Evolutionary conservation across 139 green algal genomes (phyloP).

Genomic region (Yamagishiella unicocca): DNA sequence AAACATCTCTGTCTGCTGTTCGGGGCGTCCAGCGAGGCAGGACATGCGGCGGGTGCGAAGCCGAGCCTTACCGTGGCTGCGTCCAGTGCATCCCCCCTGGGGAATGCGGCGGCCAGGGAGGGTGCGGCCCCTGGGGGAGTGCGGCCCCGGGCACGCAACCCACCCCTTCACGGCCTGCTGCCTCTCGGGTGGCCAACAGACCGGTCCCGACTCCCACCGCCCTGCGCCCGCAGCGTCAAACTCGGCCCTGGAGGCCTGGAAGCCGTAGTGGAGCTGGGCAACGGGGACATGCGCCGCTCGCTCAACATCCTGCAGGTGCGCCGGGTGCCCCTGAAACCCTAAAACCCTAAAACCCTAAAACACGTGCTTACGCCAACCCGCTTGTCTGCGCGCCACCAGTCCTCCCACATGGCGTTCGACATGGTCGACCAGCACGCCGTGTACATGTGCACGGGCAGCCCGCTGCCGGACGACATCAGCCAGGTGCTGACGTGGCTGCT

Average conservation of each 20-base stretch:
- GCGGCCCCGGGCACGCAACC: too few relatives aligned
- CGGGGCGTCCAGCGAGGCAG: too few relatives aligned
- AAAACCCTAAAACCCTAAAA: too few relatives aligned
- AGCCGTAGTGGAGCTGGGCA: slow-evolving; percentile 85
- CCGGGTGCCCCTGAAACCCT: too few relatives aligned
- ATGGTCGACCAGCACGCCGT: slow-evolving; percentile 81
- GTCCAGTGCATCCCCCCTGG: too few relatives aligned
- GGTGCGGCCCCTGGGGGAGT: too few relatives aligned
- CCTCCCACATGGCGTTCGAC: slow-evolving; percentile 81
- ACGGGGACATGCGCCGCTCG: slow-evolving; percentile 94
- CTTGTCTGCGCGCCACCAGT: slow-evolving; percentile 62
- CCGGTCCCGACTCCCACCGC: neutral
- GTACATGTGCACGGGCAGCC: slow-evolving; percentile 95
- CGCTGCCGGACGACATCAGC: slow-evolving; percentile 90
- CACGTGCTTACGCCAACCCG: too few relatives aligned
- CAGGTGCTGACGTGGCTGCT: slow-evolving; percentile 81
- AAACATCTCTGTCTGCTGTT: too few relatives aligned
- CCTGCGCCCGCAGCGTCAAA: slow-evolving; percentile 58
- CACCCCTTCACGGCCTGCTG: neutral
- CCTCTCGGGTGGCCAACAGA: too few relatives aligned
- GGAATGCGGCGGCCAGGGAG: too few relatives aligned
- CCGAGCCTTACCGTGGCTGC: too few relatives aligned
- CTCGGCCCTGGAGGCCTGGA: slow-evolving; percentile 82
- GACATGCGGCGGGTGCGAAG: too few relatives aligned
- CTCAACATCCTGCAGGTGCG: slow-evolving; percentile 96